These are phyloP conservation scores for Pneumocystis carinii DNA, from an alignment of 1,139 yeast species.

Conservation along the genomic window DNA sequence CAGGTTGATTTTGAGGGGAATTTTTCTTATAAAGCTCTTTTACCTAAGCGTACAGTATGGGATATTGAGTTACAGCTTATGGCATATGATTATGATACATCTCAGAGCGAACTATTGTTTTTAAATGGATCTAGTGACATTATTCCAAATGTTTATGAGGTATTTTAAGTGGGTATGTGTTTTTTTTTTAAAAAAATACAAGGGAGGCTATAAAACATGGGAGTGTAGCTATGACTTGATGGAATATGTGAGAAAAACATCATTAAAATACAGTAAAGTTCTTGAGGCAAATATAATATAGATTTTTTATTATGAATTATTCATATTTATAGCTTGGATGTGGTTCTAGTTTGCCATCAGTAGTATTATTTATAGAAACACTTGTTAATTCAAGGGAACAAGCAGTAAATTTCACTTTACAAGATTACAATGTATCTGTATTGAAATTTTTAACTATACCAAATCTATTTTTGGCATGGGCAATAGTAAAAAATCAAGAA, in stretches of 20 bases:
- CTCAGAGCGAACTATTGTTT: neutral
- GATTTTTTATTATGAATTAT: neutral
- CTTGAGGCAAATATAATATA: neutral
- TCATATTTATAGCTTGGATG: neutral
- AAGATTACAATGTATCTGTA: neutral
- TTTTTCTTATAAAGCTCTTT: neutral
- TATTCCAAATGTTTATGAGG: neutral
- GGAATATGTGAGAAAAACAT: neutral
- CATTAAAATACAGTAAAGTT: neutral
- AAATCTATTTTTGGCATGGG: neutral
- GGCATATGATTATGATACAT: neutral
- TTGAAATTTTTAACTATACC: neutral
- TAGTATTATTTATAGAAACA: neutral
- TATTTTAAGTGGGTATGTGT: neutral
- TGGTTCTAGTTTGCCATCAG: neutral
- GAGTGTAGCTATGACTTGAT: neutral
- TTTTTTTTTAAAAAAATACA: neutral
- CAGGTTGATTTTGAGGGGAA: neutral
- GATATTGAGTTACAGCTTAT: conserved; percentile 1
- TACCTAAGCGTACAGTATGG: neutral
- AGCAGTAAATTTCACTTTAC: neutral
- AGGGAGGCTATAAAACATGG: conserved; percentile 3
- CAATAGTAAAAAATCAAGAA: neutral
- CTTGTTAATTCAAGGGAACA: neutral
- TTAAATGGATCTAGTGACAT: neutral